phyloP scores from a whole-genome alignment of 2,329 filamentous ascomycete species.

The Phyllosticta ampelicida region DNA sequence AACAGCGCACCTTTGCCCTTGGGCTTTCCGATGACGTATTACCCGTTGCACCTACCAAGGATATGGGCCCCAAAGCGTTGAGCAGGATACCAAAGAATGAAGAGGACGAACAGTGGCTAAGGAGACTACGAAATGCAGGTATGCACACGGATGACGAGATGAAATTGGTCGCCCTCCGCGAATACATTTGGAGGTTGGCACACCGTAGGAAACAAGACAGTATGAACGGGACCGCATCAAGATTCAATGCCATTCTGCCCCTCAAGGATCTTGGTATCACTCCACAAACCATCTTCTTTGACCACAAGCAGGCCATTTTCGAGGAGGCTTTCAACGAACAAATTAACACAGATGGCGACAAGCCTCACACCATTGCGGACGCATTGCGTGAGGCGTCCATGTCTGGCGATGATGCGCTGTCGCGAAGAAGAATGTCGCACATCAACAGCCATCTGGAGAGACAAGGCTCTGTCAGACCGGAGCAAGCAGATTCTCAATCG shows the following conservation, averaged over 20 bases:
- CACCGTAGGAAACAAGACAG: conserved; percentile 47
- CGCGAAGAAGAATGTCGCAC: conserved; percentile 32
- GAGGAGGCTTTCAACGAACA: conserved; percentile 22
- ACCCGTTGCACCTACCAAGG: conserved; percentile 46
- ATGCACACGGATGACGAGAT: conserved; percentile 75
- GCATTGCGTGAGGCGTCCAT: conserved; percentile 86
- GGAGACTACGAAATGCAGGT: conserved; percentile 71
- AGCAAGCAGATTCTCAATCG: conserved; percentile 12
- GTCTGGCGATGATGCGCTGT: conserved; percentile 61
- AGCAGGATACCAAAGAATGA: conserved; percentile 64
- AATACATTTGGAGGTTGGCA: conserved; percentile 84
- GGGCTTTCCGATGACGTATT: conserved; percentile 45
- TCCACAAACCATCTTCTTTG: conserved; percentile 86
- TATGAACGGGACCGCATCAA: conserved; percentile 37
- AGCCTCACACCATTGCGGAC: conserved; percentile 72
- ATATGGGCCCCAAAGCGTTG: conserved; percentile 47
- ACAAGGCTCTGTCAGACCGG: conserved; percentile 13
- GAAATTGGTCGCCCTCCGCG: conserved; percentile 73
- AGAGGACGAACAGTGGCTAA: conserved; percentile 91
- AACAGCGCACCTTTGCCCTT: conserved; percentile 59
- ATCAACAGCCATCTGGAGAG: conserved; percentile 31
- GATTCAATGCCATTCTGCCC: conserved; percentile 59
- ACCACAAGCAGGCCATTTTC: conserved; percentile 54
- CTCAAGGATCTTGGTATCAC: conserved; percentile 67
- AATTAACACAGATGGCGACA: conserved; percentile 24